Conservation (phyloP, 169 alveolate species). For the Plasmodium malariae region DNA sequence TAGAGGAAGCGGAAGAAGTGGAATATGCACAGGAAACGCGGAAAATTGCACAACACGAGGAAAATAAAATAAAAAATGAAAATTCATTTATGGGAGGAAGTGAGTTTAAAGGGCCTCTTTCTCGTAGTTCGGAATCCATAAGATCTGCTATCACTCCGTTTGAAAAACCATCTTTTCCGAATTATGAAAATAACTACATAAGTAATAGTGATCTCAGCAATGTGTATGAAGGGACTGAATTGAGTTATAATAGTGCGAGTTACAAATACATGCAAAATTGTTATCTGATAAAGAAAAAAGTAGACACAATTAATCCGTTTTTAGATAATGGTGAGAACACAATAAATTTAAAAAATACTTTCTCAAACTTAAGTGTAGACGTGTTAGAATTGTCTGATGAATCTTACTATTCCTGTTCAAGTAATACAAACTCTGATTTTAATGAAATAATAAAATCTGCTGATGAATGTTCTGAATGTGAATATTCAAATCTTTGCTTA, state of each 20-base stretch:
- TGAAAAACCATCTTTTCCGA: background rate
- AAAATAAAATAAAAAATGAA: background rate
- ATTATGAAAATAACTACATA: background rate
- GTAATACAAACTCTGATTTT: conserved; percentile 20
- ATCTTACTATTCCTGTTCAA: conserved; percentile 17
- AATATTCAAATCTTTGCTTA: conserved; percentile 6
- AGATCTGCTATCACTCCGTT: too few species aligned
- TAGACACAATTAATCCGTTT: background rate
- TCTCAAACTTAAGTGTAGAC: background rate
- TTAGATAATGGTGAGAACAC: background rate
- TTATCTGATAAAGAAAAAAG: conserved; percentile 2
- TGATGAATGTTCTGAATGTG: conserved; percentile 58
- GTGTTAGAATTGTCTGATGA: conserved; percentile 6
- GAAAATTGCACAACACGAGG: too few species aligned
- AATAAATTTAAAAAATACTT: background rate
- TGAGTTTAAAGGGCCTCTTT: too few species aligned
- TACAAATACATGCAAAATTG: background rate
- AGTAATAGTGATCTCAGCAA: background rate
- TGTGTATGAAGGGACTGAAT: background rate
- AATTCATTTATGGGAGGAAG: background rate
- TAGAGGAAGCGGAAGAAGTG: background rate
- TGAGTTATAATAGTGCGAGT: background rate
- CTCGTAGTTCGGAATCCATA: too few species aligned
- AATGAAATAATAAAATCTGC: conserved; percentile 2
- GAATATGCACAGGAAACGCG: too few species aligned